Base-by-base conservation (phyloP, 2,329 filamentous ascomycete species). In the Ophiocordyceps camponoti-saundersi region DNA sequence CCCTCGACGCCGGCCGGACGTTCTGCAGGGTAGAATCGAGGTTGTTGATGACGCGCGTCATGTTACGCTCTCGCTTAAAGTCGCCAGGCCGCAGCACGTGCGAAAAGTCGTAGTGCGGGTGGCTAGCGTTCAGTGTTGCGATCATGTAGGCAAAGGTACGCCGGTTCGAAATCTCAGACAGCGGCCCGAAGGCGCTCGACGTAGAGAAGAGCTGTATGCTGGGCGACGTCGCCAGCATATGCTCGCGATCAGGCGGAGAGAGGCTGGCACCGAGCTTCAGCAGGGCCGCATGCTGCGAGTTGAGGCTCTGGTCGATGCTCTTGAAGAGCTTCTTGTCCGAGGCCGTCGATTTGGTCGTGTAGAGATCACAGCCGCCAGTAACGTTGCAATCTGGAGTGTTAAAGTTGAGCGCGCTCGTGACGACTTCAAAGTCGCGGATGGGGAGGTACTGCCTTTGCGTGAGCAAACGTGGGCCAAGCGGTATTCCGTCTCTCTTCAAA, bases 261-360 rank as follows among this genome's bases (percentile, higher is more conserved):
- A 96, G 73, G 44, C 85, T 89, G 18, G 86, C 85, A 29, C 90
- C 89, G 26, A 95, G 77, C 52, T 87, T 83, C 45, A 95, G 72
- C 2, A 94, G 77, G 8, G 88, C 85, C 55, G 88, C 85, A 72
- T 96, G 88, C 63, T 95, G 87, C 36, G 85, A 84, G 63, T 93
- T 88, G 49, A 98, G 77, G 29, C 85, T 88, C 59, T 85, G 80
- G 61, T 95, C 89, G 59, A 98, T 96, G 60, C 82, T 85, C 66
- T 89, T 93, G 72, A 95, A 95, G 10, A 98, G 72, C 61, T 96
- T 96, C 75, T 95, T 95, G 63, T 98, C 92, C 52, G 82, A 82
- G 43, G 89, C 88, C 47, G 90, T 88, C 29, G 92, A 89, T 66
- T 98, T 98, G 23, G 89, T 95, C 11, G 90, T 96, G 71, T 95